These are phyloP conservation scores for Lotus japonicus DNA, from an alignment of 306 rosid species.

Conservation along the genomic window DNA sequence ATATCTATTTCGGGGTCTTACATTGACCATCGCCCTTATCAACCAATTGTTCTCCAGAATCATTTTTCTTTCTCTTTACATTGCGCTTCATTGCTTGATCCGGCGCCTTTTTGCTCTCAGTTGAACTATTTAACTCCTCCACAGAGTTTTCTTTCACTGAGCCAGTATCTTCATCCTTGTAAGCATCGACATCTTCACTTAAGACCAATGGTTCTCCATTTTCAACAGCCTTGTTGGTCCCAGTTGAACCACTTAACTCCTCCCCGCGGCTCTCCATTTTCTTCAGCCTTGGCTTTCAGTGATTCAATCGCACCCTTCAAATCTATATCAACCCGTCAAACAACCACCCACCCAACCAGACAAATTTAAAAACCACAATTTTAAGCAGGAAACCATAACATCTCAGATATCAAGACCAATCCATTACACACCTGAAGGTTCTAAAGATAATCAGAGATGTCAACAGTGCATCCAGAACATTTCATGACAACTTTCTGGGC, in stretches of 20 bases:
- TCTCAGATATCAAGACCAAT: background rate
- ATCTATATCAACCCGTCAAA: conserved; percentile 53
- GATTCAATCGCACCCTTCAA: conserved; percentile 51
- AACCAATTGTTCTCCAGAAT: background rate
- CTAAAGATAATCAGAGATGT: conserved; percentile 26
- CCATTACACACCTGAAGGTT: conserved; percentile 5
- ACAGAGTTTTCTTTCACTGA: too few relatives aligned
- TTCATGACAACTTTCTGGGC: conserved; percentile 49
- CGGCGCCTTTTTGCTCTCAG: too few relatives aligned
- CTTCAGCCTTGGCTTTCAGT: conserved; percentile 36
- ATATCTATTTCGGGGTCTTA: too few relatives aligned
- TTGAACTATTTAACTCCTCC: too few relatives aligned
- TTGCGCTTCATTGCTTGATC: too few relatives aligned
- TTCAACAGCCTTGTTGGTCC: too few relatives aligned
- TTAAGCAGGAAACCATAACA: background rate
- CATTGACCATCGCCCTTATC: background rate
- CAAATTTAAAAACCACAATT: conserved; percentile 13
- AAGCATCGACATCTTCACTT: background rate
- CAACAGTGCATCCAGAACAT: conserved; percentile 43
- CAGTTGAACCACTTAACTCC: background rate
- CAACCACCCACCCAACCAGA: conserved; percentile 8
- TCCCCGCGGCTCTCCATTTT: conserved; percentile 17
- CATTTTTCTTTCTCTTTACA: conserved; percentile 19
- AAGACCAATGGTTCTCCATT: too few relatives aligned
- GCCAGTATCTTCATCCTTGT: background rate